Base-by-base conservation (phyloP, 768 basidiomycete species). In the Tubosaeta sp. region DNA sequence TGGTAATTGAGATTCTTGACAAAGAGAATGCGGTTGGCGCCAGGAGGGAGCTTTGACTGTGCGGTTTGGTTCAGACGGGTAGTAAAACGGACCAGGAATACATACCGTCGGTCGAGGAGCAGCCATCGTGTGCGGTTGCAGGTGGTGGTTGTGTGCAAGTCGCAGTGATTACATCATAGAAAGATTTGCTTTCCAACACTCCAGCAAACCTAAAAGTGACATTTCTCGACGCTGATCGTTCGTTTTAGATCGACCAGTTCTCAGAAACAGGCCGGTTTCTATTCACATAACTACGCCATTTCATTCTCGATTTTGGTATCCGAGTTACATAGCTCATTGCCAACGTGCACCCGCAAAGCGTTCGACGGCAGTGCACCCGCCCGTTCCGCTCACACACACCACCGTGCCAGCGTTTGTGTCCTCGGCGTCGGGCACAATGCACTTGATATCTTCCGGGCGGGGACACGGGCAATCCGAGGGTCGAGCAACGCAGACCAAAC, bases 1-100 rank as follows among this genome's bases (percentile, higher is more conserved):
- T 85, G 84, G 71, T 94, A 94, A 69, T 89, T 92, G 48, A 95
- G 72, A 64, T 95, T 95, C 71, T 94, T 94, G 24, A 94, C 90
- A 61, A 93, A 95, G 38, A 95, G 79, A 48, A 95, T 90, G 41
- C 92, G 82, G 65, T 94, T 94, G 16, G 90, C 92, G 48, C 91
- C 90, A 22, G 91, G 87, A 4, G 91, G 91, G n/a, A 94, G 81
- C 65, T 92, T 92, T 9, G 87, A 76, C 90, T 91, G 18, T 18
- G 12, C 44, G 0, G 42, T 25, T 11, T 42, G 49, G 29, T 27
- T 52, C 38, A 54, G 38, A 43, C n/a, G 21, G 43, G 25, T n/a
- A 8, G 39, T 13, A n/a, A 52, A 34, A 21, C 43, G 18, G 18
- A 21, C 14, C 13, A 22, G 27, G 46, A 30, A 21, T 43, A 43